Percentiles rank a stretch among this genome's conserved stretches.
Evolutionary conservation across 257 asterid genomes (phyloP).

Genomic region (Fraxinus americana): DNA sequence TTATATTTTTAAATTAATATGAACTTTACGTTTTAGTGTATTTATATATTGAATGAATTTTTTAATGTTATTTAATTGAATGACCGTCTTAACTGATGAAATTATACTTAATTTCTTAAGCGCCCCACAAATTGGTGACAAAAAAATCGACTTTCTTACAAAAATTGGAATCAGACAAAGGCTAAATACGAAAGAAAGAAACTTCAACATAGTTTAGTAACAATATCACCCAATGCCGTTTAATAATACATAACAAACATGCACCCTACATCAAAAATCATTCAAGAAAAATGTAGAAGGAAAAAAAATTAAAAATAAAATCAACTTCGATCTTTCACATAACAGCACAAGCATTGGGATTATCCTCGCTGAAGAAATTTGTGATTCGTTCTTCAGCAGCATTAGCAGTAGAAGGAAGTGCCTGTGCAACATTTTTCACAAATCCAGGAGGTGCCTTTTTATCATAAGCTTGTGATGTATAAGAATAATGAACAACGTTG

Average conservation of each 20-base stretch:
- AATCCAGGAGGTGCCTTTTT: conserved; percentile 80
- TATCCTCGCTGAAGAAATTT: conserved; percentile 76
- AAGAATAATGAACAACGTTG: conserved; percentile 66
- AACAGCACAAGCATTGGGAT: conserved; percentile 83
- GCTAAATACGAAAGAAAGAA: neutral
- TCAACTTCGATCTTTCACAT: conserved; percentile 41
- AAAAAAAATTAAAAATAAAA: neutral
- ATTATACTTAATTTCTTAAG: too few relatives aligned
- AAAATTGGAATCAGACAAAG: too few relatives aligned
- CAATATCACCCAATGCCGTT: neutral
- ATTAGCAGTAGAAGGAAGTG: conserved; percentile 41
- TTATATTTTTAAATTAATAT: too few relatives aligned
- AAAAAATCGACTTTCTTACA: too few relatives aligned
- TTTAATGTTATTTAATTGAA: too few relatives aligned
- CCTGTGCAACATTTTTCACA: conserved; percentile 55
- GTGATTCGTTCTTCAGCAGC: conserved; percentile 59
- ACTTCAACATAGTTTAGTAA: too few relatives aligned
- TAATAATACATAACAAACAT: neutral
- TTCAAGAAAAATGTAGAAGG: neutral
- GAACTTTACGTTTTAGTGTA: too few relatives aligned
- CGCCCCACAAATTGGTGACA: too few relatives aligned
- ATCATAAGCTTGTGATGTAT: conserved; percentile 67
- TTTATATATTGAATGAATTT: too few relatives aligned
- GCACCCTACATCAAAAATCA: neutral
- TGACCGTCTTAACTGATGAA: too few relatives aligned